Evolutionary conservation across 495 filamentous ascomycete genomes (phyloP), one percentile per base, ranked within the genome.

Genomic region (Acidiella bohemica): DNA sequence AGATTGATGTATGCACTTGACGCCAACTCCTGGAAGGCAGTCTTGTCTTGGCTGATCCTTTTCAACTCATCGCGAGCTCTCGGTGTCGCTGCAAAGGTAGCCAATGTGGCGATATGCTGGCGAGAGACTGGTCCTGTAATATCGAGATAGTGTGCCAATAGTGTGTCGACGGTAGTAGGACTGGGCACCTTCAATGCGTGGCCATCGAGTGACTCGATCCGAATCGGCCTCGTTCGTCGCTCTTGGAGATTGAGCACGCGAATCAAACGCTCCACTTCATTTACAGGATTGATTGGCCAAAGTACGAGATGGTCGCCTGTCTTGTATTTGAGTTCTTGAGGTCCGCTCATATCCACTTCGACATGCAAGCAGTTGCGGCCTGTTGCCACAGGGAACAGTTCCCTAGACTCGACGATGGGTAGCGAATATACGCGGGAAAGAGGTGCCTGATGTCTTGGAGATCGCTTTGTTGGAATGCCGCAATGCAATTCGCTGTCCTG

Each of bases 61-160:
- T 39, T 32, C 8, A 71, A 44, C 28, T 55, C 56, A 2, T 51
- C 32, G 41, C 63, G 65, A 17, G 60, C 58, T 5, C 59, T 56
- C 11, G 53, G 25, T 2, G 53, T 61, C 3, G 67, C 62, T 3
- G 66, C 64, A 42, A 69, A 72, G 14, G 56, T 55, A 0, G 62
- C 67, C 3, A 72, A 55, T 12, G 54, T 53, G 1, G 54, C 47
- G 20, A 70, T 43, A 14, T 47, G 51, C 23, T 71, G 64, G 7
- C 68, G 56, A 22, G 66, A 63, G 14, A 71, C 58, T 2, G 62
- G 60, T 0, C 51, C 65, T 28, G 63, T 64, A 36, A 72, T 68
- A 38, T 72, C 67, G 11, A 72, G 58, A 46, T 72, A 65, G 46
- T 67, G 59, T 3, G 59, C 54, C 51, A 71, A 61, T 6, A 67